phyloP scores from a whole-genome alignment of 2,329 filamentous ascomycete genomes.

The Westerdykella ornata region DNA sequence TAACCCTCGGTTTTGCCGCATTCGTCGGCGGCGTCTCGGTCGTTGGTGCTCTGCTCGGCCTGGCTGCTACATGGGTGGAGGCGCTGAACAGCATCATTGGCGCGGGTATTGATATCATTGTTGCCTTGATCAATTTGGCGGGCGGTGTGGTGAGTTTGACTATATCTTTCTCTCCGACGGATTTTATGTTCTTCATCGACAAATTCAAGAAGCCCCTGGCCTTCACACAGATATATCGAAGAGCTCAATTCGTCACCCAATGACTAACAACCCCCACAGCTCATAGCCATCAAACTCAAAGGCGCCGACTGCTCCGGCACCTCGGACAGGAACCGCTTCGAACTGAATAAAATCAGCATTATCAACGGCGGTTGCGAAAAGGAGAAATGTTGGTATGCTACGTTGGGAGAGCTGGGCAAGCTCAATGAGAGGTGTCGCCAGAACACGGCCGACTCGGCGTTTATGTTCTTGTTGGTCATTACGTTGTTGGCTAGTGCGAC shows the following conservation, averaged over 20 bases:
- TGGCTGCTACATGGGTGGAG: conserved; percentile 11
- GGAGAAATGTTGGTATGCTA: not conserved
- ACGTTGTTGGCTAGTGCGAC: conserved; percentile 9
- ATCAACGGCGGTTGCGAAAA: conserved; percentile 14
- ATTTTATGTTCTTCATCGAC: no score
- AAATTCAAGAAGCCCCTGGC: no score
- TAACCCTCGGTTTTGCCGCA: conserved; percentile 9
- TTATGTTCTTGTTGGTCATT: conserved; percentile 17
- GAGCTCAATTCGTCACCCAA: no score
- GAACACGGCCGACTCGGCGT: conserved; percentile 18
- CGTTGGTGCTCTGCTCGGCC: conserved; percentile 13
- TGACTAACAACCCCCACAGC: conserved; percentile 6
- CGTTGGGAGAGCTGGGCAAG: not conserved
- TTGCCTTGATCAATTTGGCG: conserved; percentile 13
- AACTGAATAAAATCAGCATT: conserved; percentile 8
- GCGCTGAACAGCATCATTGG: conserved; percentile 13
- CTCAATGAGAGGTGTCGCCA: conserved; percentile 14
- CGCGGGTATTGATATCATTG: conserved; percentile 9
- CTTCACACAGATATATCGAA: no score
- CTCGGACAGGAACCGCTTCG: not conserved
- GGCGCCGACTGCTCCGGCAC: conserved; percentile 7
- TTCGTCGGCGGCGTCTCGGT: conserved; percentile 17
- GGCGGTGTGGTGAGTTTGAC: conserved; percentile 20
- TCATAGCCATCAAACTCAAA: conserved; percentile 16
- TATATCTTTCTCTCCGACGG: not conserved